Percentiles rank a stretch among this genome's conserved stretches.
phyloP scores from a whole-genome alignment of 352 stramenopile species.

The Pythium brachiatum region DNA sequence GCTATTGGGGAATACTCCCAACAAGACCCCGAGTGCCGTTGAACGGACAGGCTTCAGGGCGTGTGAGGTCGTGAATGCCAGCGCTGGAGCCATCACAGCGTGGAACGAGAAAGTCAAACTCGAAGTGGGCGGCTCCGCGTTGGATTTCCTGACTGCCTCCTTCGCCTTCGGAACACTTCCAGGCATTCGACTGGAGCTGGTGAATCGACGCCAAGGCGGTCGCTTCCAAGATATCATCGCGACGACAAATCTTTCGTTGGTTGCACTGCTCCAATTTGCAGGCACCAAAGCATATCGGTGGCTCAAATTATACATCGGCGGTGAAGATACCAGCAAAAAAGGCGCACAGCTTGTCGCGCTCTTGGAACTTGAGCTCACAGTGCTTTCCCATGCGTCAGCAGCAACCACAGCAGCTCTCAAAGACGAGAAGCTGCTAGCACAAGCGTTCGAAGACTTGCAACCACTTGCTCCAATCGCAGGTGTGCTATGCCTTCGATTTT shows the following conservation, averaged over 20 bases:
- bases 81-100: neutral
- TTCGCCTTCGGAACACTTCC: conserved; percentile 32
- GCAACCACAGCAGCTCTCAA: conserved; percentile 1
- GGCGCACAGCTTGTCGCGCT: conserved; percentile 7
- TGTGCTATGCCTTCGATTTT: conserved; percentile 39
- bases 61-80: neutral
- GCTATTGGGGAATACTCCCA: conserved; percentile 9
- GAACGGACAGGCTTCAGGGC: conserved; percentile 18
- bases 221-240: conserved; percentile 32
- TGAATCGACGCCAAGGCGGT: conserved; percentile 23
- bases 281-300: conserved; percentile 16
- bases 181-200: conserved; percentile 34
- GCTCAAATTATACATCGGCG: conserved; percentile 20
- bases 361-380: conserved; percentile 21
- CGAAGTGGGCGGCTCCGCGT: conserved; percentile 14
- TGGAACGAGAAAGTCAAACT: conserved; percentile 23
- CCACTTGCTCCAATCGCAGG: conserved; percentile 20
- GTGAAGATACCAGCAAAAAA: neutral
- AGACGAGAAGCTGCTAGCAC: conserved; percentile 11
- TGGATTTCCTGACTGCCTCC: conserved; percentile 18
- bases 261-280: conserved; percentile 10
- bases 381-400: neutral
- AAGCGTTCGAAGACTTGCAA: conserved; percentile 17
- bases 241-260: conserved; percentile 26
- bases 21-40: neutral